Evolutionary conservation across 768 basidiomycete species (phyloP).

Genomic region (Mycena latifolia): DNA sequence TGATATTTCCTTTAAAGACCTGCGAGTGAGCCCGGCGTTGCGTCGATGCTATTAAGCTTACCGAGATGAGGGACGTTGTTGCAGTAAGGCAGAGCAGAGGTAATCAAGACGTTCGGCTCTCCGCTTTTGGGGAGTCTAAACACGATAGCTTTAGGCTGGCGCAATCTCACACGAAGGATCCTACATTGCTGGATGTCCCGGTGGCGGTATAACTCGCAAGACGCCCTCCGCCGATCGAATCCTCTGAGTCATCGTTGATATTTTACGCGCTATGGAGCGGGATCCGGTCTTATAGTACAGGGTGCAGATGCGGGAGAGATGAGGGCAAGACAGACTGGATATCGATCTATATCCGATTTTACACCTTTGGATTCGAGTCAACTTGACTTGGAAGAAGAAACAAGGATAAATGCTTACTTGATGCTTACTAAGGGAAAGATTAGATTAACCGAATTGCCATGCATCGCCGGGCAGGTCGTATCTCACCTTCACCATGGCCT

Average conservation of each 20-base stretch:
- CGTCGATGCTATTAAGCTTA: constrained; percentile 47
- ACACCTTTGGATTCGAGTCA: neutral
- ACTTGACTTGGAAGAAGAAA: too few relatives aligned
- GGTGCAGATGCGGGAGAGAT: constrained; percentile 17
- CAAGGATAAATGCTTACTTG: too few relatives aligned
- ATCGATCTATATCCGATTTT: constrained; percentile 34
- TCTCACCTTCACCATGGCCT: neutral
- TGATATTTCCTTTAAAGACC: constrained; percentile 76
- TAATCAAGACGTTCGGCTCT: constrained; percentile 90
- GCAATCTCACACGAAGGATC: constrained; percentile 35
- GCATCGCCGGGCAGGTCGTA: neutral
- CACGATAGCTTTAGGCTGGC: constrained; percentile 23
- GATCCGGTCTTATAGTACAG: constrained; percentile 36
- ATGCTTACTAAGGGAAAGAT: neutral
- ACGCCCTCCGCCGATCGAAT: constrained; percentile 64
- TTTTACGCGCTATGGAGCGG: constrained; percentile 45
- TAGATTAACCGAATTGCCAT: neutral
- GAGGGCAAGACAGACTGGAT: constrained; percentile 33
- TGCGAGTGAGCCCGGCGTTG: constrained; percentile 25
- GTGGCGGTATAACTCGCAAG: constrained; percentile 63
- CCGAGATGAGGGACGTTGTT: constrained; percentile 98
- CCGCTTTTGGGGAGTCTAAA: constrained; percentile 81
- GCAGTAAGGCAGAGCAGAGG: constrained; percentile 95
- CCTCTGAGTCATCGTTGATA: constrained; percentile 62
- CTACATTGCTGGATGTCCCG: constrained; percentile 66